A percentile compares a stretch with the other conserved stretches of the same genome.
These are phyloP conservation scores for Salinomyces thailandicus DNA, from an alignment of 2,329 filamentous ascomycete species.

Conservation along the genomic window DNA sequence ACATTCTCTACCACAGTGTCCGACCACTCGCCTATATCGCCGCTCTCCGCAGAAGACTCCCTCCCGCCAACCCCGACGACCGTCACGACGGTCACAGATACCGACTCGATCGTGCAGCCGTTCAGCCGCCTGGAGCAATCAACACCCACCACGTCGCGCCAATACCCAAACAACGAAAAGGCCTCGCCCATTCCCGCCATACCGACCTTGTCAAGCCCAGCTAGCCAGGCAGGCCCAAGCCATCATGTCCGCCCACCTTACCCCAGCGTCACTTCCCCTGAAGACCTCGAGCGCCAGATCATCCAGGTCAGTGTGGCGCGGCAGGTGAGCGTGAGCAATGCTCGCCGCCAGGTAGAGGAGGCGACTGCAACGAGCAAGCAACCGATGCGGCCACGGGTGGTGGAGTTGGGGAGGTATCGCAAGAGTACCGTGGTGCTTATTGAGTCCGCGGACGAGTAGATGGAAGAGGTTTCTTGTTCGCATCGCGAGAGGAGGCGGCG, in stretches of 20 bases:
- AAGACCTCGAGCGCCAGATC: conserved; percentile 20
- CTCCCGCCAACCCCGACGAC: conserved; percentile 21
- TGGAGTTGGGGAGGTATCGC: conserved; percentile 21
- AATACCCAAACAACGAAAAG: conserved; percentile 3
- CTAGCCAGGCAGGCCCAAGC: conserved; percentile 2
- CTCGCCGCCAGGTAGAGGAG: conserved; percentile 14
- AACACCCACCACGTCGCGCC: neutral
- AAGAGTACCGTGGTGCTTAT: conserved; percentile 22
- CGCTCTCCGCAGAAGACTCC: conserved; percentile 12
- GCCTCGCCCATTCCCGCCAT: conserved; percentile 13
- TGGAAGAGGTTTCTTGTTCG: too few species aligned
- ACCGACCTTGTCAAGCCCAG: conserved; percentile 2
- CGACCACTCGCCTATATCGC: neutral
- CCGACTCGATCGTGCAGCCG: conserved; percentile 8
- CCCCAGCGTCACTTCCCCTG: conserved; percentile 13
- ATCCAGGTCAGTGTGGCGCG: conserved; percentile 22
- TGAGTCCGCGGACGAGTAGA: conserved; percentile 11
- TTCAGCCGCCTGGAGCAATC: conserved; percentile 1
- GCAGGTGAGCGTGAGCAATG: conserved; percentile 20
- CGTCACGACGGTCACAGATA: conserved; percentile 15
- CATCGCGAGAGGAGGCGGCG: too few species aligned
- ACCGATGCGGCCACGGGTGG: conserved; percentile 22
- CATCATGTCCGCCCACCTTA: conserved; percentile 5
- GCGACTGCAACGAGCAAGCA: conserved; percentile 17
- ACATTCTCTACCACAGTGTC: conserved; percentile 4